Base-by-base conservation (phyloP, 805 yeast species). In the Myxozyma udenii region DNA sequence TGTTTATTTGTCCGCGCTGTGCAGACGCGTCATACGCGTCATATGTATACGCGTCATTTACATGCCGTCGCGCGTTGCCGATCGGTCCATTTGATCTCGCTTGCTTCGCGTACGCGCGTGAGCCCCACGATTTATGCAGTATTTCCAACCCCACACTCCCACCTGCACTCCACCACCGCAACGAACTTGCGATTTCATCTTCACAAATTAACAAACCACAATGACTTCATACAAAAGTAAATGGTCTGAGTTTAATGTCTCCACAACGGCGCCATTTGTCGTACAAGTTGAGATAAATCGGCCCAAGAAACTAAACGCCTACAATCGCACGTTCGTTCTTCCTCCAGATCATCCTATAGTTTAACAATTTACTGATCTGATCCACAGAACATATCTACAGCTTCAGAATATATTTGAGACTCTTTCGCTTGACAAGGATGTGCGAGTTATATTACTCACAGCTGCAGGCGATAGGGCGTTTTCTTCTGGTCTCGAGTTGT, bases 401-500 rank as follows among this genome's bases (percentile, higher is more conserved):
- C 84, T 77, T 63, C 70, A 74, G 43, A 69, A 67, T 3, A 67
- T 83, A 6, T 72, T 85, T 51, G 61, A 66, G 18, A 56, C 60
- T 38, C 69, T 85, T 22, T 80, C 77, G 42, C 45, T 57, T 3
- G 75, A 73, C 42, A 66, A 74, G 2, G 68, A 67, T 1, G 75
- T 81, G 23, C 76, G 78, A 22, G 79, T 75, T 6, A 77, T 84
- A 26, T 74, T 86, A 5, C 70, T 85, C 0, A 75, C 81, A 0
- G 81, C 83, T 0, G 70, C 64, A 1, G 84, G 84, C 6, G 68
- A 68, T 22, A 73, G 83, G 1, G 72, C 71, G 12, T 82, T 86
- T 62, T 72, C 81, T 24, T 73, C 87, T 3, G 95, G 95, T 0
- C 72, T 85, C 56, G 84, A 86, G 14, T 43, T 63, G 64, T 85